Evolutionary conservation across 805 yeast species (phyloP).

Genomic region (Scheffersomyces stipitis): DNA sequence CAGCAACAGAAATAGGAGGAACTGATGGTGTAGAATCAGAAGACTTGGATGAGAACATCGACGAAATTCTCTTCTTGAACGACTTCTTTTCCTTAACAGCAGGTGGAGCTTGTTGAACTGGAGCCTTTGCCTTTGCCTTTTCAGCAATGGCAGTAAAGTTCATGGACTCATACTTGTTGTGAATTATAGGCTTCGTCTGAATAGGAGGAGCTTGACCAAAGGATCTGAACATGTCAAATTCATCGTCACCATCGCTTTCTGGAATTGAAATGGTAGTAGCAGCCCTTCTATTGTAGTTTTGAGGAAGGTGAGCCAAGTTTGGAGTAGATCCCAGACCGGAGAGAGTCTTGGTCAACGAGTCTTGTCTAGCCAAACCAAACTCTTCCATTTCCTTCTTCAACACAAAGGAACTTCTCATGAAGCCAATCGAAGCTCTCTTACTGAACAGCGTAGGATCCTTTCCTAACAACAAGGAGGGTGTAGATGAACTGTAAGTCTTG

Average conservation of each 20-base stretch:
- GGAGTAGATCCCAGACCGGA: constrained; percentile 11
- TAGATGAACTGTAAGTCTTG: constrained; percentile 11
- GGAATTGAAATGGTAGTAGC: constrained; percentile 8
- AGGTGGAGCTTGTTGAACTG: too few relatives aligned
- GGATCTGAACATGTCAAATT: background rate
- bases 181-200: background rate
- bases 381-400: constrained; percentile 42
- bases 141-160: constrained; percentile 5
- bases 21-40: background rate
- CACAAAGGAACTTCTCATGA: constrained; percentile 43
- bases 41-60: constrained; percentile 4
- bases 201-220: background rate
- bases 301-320: background rate
- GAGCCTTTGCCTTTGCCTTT: constrained; percentile 6
- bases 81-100: constrained; percentile 10
- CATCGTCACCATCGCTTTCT: constrained; percentile 1
- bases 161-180: constrained; percentile 9
- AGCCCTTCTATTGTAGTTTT: background rate
- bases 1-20: constrained; percentile 2
- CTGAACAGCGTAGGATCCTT: constrained; percentile 1
- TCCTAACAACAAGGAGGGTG: constrained; percentile 12
- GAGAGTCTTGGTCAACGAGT: constrained; percentile 23
- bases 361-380: constrained; percentile 31
- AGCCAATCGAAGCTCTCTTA: constrained; percentile 38
- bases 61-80: constrained; percentile 15